These are phyloP conservation scores for Clavaria fumosa DNA, from an alignment of 768 basidiomycete genomes.

Conservation along the genomic window DNA sequence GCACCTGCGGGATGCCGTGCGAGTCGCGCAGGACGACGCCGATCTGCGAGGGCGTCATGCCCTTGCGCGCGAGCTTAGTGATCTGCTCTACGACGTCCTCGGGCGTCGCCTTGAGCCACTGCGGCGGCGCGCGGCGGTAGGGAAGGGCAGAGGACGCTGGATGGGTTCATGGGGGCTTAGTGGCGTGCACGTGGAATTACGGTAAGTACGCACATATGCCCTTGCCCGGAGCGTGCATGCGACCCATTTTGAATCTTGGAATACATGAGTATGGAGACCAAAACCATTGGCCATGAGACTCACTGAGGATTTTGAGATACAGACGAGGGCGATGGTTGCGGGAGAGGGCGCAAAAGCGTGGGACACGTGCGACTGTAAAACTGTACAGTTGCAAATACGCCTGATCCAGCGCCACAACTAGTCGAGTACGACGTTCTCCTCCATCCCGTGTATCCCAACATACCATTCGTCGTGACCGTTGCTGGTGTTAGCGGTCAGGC, in stretches of 20 bases:
- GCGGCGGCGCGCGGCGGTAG: constrained; percentile 86
- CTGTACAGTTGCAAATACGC: constrained; percentile 3
- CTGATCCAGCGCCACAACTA: too few relatives aligned
- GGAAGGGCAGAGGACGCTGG: constrained; percentile 90
- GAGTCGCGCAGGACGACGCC: constrained; percentile 97
- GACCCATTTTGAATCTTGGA: constrained; percentile 61
- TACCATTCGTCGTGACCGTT: too few relatives aligned
- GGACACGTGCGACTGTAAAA: not conserved
- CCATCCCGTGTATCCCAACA: too few relatives aligned
- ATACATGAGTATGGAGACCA: not conserved
- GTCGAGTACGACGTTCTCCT: too few relatives aligned
- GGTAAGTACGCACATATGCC: constrained; percentile 71
- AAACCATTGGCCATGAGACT: not conserved
- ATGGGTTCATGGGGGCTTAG: constrained; percentile 2
- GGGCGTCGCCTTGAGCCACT: constrained; percentile 93
- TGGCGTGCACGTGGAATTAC: not conserved
- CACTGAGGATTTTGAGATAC: not conserved
- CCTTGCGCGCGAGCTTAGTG: constrained; percentile 93
- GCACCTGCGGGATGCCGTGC: constrained; percentile 96
- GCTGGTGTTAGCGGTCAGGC: too few relatives aligned
- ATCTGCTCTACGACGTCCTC: constrained; percentile 95
- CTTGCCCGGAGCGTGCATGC: constrained; percentile 99
- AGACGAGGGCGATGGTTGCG: not conserved
- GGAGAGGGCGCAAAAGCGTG: not conserved
- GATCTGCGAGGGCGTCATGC: constrained; percentile 94